phyloP scores from a whole-genome alignment of 2,329 filamentous ascomycete species.

The Talaromyces sp. region DNA sequence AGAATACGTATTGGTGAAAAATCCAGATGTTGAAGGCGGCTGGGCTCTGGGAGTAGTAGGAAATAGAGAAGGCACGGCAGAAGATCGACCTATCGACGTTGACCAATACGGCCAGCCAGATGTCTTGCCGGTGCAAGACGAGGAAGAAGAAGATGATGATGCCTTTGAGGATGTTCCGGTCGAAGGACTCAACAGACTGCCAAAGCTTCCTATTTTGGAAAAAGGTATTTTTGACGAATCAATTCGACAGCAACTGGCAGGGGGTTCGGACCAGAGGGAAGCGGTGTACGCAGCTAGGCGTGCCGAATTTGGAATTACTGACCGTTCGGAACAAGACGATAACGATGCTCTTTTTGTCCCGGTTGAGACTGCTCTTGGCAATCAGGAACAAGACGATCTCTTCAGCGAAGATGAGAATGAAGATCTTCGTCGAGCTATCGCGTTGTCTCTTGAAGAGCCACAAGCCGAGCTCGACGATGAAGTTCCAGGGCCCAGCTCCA shows the following conservation, averaged over 20 bases:
- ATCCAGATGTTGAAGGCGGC: conserved; percentile 88
- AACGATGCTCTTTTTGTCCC: conserved; percentile 55
- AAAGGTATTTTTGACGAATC: conserved; percentile 32
- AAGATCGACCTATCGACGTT: conserved; percentile 86
- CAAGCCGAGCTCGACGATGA: conserved; percentile 40
- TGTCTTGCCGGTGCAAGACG: conserved; percentile 53
- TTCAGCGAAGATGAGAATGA: conserved; percentile 58
- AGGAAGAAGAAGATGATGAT: conserved; percentile 65
- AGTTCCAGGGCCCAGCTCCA: conserved; percentile 22
- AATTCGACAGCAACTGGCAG: conserved; percentile 23
- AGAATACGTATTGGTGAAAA: conserved; percentile 95
- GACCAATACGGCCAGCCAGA: conserved; percentile 55
- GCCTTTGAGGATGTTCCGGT: conserved; percentile 92
- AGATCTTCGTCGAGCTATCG: conserved; percentile 75
- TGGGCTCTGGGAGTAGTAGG: conserved; percentile 95
- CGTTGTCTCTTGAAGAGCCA: conserved; percentile 64
- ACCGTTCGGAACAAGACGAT: conserved; percentile 23
- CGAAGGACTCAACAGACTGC: conserved; percentile 78
- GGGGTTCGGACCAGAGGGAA: conserved; percentile 41
- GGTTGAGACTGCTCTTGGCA: conserved; percentile 31
- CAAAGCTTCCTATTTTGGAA: conserved; percentile 50
- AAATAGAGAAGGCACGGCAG: conserved; percentile 70
- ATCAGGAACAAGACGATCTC: conserved; percentile 42
- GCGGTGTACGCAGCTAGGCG: conserved; percentile 42
- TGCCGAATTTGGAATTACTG: conserved; percentile 11